phyloP scores from a whole-genome alignment of 768 basidiomycete species.

The Lepiota venenata region DNA sequence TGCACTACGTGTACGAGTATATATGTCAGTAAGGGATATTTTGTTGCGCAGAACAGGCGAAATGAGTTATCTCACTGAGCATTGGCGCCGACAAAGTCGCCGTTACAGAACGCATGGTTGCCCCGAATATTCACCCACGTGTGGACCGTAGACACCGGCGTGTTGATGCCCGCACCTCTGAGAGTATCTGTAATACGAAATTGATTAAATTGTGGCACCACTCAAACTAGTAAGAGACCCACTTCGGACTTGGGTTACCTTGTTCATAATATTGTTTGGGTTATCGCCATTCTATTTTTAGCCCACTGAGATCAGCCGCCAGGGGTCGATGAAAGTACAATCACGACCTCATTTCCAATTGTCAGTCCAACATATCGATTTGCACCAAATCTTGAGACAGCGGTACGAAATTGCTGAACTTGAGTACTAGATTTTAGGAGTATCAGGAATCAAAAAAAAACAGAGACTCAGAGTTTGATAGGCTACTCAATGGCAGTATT shows the following conservation, averaged over 20 bases:
- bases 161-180: slow-evolving; percentile 28
- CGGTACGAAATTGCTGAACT: slow-evolving; percentile 29
- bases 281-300: slow-evolving; percentile 24
- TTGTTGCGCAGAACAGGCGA: neutral
- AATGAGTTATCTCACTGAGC: slow-evolving; percentile 26
- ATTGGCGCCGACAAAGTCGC: slow-evolving; percentile 37
- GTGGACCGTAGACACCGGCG: slow-evolving; percentile 35
- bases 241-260: slow-evolving; percentile 34
- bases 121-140: slow-evolving; percentile 31
- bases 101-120: slow-evolving; percentile 29
- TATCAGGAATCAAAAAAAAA: neutral
- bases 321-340: neutral
- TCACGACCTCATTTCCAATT: slow-evolving; percentile 34
- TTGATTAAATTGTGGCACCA: neutral
- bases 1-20: slow-evolving; percentile 22
- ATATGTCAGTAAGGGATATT: too few species aligned
- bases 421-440: slow-evolving; percentile 25
- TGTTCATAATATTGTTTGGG: slow-evolving; percentile 29
- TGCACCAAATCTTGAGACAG: slow-evolving; percentile 28
- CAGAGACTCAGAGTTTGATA: neutral
- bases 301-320: neutral
- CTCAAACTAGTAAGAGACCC: neutral
- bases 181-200: slow-evolving; percentile 25
- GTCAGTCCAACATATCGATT: slow-evolving; percentile 31
- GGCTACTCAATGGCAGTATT: slow-evolving; percentile 27